Conservation (phyloP, 2,329 filamentous ascomycete species). For the Xylariaceae sp. region DNA sequence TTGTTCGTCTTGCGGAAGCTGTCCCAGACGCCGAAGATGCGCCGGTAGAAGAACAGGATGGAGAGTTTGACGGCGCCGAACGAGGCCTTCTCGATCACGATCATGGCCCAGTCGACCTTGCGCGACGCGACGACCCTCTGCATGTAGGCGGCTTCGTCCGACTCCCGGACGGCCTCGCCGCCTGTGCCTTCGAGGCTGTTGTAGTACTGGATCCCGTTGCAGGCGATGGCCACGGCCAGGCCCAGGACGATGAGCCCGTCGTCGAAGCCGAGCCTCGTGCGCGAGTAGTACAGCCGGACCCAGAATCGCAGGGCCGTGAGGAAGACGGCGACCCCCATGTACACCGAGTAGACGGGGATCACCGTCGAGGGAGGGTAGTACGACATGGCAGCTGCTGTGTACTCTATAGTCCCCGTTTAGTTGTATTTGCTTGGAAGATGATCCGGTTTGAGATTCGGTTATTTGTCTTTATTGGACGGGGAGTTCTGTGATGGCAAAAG, state of each 20-base stretch:
- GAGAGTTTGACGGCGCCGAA: conserved; percentile 34
- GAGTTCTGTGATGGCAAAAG: too few species aligned
- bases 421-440: too few species aligned
- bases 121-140: conserved; percentile 11
- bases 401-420: too few species aligned
- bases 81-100: conserved; percentile 15
- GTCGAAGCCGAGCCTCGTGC: conserved; percentile 8
- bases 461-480: too few species aligned
- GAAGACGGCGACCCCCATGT: conserved; percentile 12
- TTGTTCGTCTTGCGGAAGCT: conserved; percentile 14
- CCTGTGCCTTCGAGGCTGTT: conserved; percentile 14
- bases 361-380: conserved; percentile 15
- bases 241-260: conserved; percentile 11
- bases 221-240: conserved; percentile 9
- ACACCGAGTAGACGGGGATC: conserved; percentile 16
- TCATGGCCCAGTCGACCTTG: conserved; percentile 16
- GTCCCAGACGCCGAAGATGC: conserved; percentile 16
- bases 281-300: conserved; percentile 13
- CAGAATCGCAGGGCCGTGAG: conserved; percentile 14
- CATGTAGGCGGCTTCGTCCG: conserved; percentile 3
- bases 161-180: conserved; percentile 13
- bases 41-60: conserved; percentile 16
- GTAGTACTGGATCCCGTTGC: conserved; percentile 16
- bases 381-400: conserved; percentile 8
- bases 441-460: too few species aligned